Evolutionary conservation across 768 basidiomycete genomes (phyloP).

Genomic region (Nevesoporus exiguus): DNA sequence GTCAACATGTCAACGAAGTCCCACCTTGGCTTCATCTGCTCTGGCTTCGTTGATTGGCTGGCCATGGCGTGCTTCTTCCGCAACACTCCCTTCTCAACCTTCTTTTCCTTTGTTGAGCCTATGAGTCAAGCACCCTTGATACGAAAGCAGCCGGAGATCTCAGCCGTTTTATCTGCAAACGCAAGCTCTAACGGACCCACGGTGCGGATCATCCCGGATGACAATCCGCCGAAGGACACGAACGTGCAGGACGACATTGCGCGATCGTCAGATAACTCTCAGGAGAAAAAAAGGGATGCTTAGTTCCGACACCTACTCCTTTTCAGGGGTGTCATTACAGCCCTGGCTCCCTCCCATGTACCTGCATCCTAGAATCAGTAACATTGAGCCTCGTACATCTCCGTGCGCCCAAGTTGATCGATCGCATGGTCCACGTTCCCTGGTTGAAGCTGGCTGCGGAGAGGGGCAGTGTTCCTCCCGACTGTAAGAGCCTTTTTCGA

Average conservation of each 20-base stretch:
- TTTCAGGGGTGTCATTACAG: not conserved
- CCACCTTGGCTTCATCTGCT: not conserved
- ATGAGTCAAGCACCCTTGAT: conserved; percentile 20
- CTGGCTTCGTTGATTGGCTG: conserved; percentile 10
- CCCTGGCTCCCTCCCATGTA: not conserved
- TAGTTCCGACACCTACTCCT: conserved; percentile 3
- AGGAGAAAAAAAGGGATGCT: not conserved
- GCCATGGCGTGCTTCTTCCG: conserved; percentile 10
- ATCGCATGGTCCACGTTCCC: not conserved
- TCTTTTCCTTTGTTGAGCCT: conserved; percentile 11
- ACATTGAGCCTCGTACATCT: not conserved
- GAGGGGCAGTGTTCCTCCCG: conserved; percentile 9
- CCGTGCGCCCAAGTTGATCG: conserved; percentile 6
- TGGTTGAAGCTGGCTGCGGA: not conserved
- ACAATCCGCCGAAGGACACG: conserved; percentile 14
- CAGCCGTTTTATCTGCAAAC: conserved; percentile 24
- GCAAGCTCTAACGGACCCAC: conserved; percentile 10
- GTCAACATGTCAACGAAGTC: conserved; percentile 11
- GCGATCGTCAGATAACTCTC: conserved; percentile 11
- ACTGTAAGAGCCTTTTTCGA: not conserved
- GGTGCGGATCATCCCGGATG: conserved; percentile 28
- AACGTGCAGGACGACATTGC: conserved; percentile 12
- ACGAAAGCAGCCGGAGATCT: conserved; percentile 17
- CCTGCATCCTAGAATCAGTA: not conserved
- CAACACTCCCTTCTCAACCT: conserved; percentile 19